Percentiles rank a stretch among this genome's conserved stretches.
Evolutionary conservation across 2,329 filamentous ascomycete species (phyloP).

Genomic region (Aspergillus sp.): DNA sequence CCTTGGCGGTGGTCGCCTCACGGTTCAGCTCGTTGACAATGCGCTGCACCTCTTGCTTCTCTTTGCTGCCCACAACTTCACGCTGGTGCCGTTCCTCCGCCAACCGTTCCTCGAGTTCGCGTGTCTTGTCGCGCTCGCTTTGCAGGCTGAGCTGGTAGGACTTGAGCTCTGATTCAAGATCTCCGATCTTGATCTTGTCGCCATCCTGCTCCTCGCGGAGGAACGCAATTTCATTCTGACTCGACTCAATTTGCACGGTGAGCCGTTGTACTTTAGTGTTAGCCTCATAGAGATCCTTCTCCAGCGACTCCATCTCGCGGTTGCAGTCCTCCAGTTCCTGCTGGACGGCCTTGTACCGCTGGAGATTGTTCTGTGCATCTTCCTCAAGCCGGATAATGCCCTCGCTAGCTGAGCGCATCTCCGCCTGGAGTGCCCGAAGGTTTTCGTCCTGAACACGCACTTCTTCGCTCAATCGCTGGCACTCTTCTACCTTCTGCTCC

Average conservation of each 20-base stretch:
- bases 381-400: constrained; percentile 85
- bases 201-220: constrained; percentile 93
- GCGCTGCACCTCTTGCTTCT: constrained; percentile 94
- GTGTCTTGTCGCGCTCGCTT: constrained; percentile 77
- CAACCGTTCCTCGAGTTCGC: constrained; percentile 73
- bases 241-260: constrained; percentile 87
- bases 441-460: constrained; percentile 79
- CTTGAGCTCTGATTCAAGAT: constrained; percentile 81
- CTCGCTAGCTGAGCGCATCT: constrained; percentile 91
- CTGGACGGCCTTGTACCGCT: constrained; percentile 79
- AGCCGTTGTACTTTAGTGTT: constrained; percentile 87
- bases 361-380: constrained; percentile 76
- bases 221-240: constrained; percentile 91
- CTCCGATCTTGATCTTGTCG: constrained; percentile 97
- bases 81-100: constrained; percentile 80
- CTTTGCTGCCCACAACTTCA: constrained; percentile 80
- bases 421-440: constrained; percentile 85
- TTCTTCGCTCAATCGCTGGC: constrained; percentile 69
- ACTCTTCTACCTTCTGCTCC: constrained; percentile 71
- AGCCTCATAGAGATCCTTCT: constrained; percentile 78
- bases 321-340: constrained; percentile 81
- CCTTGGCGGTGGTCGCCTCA: constrained; percentile 78
- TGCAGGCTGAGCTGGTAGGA: constrained; percentile 76
- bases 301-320: constrained; percentile 80
- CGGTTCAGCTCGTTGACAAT: constrained; percentile 89